These are phyloP conservation scores for Aspergillus uvarum DNA, from an alignment of 2,329 filamentous ascomycete genomes.

Conservation along the genomic window DNA sequence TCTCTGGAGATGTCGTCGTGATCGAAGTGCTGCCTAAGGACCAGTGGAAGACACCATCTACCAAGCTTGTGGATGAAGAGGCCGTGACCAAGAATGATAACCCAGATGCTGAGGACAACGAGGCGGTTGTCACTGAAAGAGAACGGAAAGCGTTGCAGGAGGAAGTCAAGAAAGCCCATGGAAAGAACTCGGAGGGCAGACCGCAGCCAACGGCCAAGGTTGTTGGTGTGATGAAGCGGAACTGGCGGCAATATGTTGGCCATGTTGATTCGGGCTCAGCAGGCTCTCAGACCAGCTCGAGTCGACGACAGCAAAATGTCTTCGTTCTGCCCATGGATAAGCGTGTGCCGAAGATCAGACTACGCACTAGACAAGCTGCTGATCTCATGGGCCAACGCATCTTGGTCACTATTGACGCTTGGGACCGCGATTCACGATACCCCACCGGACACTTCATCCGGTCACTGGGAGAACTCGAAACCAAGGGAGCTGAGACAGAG, in stretches of 20 bases:
- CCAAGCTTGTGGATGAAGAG: constrained; percentile 94
- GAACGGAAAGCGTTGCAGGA: constrained; percentile 87
- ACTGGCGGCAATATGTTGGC: constrained; percentile 97
- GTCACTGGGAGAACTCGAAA: constrained; percentile 88
- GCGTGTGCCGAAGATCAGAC: constrained; percentile 90
- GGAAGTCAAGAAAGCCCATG: constrained; percentile 83
- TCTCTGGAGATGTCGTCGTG: constrained; percentile 89
- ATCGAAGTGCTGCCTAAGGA: constrained; percentile 90
- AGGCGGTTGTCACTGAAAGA: constrained; percentile 79
- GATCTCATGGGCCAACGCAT: constrained; percentile 90
- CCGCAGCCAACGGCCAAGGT: constrained; percentile 89
- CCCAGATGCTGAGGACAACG: constrained; percentile 73
- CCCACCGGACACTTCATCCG: constrained; percentile 92
- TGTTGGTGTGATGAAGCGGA: constrained; percentile 88
- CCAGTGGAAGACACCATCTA: constrained; percentile 95
- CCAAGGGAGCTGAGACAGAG: constrained; percentile 96
- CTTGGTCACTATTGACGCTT: constrained; percentile 88
- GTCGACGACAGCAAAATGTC: constrained; percentile 83
- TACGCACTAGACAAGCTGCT: constrained; percentile 84
- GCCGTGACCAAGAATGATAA: constrained; percentile 90
- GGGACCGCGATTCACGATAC: constrained; percentile 91
- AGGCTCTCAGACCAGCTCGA: constrained; percentile 69
- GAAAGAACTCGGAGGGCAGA: constrained; percentile 69
- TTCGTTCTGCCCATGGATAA: constrained; percentile 99
- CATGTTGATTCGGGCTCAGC: constrained; percentile 88